Conservation (phyloP, 495 filamentous ascomycete species). For the Annulohypoxylon moriforme region DNA sequence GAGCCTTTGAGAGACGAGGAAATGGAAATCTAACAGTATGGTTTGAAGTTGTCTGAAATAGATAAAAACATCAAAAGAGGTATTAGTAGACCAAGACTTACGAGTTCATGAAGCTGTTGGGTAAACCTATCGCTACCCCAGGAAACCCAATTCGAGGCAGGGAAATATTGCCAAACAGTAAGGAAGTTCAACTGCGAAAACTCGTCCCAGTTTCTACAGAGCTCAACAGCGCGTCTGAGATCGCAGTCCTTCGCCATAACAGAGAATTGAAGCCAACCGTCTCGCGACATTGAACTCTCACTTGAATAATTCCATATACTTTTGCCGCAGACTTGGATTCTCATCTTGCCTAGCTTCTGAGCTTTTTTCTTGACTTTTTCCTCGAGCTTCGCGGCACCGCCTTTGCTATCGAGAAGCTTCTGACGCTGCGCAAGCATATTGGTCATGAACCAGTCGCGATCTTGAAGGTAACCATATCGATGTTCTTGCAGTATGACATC, state of each 20-base stretch:
- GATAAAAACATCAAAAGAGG: background rate
- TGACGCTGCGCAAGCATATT: constrained; percentile 28
- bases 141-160: constrained; percentile 57
- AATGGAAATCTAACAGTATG: no score
- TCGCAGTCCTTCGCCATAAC: constrained; percentile 63
- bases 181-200: constrained; percentile 63
- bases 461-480: constrained; percentile 42
- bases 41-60: background rate
- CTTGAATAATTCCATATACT: constrained; percentile 67
- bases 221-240: constrained; percentile 58
- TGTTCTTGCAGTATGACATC: constrained; percentile 42
- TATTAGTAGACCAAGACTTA: constrained; percentile 25
- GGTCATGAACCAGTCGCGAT: constrained; percentile 22
- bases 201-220: constrained; percentile 67
- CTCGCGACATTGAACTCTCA: constrained; percentile 61
- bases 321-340: constrained; percentile 62
- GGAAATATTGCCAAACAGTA: constrained; percentile 62
- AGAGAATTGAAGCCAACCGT: constrained; percentile 67
- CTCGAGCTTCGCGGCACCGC: constrained; percentile 5
- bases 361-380: constrained; percentile 17
- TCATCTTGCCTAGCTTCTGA: constrained; percentile 51
- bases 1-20: no score
- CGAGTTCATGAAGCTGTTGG: constrained; percentile 55
- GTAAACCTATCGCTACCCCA: constrained; percentile 54
- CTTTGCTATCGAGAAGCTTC: constrained; percentile 23